Conservation (phyloP, 2,329 filamentous ascomycete species). For the Sarocladiaceae sp. region DNA sequence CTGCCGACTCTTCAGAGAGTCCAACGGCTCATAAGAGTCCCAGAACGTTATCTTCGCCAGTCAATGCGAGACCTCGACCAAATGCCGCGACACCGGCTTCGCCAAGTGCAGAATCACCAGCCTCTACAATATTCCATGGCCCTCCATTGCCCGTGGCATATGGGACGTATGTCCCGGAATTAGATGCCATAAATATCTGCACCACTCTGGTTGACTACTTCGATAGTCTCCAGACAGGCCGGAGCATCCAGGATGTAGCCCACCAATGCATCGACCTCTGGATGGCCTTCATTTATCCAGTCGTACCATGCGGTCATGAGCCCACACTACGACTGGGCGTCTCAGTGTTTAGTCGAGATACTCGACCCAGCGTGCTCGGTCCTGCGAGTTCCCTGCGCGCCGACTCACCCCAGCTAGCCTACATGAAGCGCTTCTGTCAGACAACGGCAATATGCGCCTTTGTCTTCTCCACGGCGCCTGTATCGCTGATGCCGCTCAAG, state of each 20-base stretch:
- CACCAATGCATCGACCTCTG: slow-evolving; percentile 11
- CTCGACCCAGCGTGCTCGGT: not conserved
- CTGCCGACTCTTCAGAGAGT: not conserved
- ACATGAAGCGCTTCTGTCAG: slow-evolving; percentile 8
- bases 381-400: not conserved
- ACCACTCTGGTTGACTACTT: not conserved
- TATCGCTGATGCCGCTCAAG: not conserved
- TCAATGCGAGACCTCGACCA: not conserved
- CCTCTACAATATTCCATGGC: not conserved
- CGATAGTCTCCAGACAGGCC: not conserved
- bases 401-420: not conserved
- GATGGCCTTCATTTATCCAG: slow-evolving; percentile 11
- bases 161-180: not conserved
- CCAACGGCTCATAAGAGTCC: not conserved
- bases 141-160: not conserved
- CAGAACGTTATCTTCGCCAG: not conserved
- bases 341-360: not conserved
- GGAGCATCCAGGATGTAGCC: not conserved
- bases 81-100: not conserved
- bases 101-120: not conserved
- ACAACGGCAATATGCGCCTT: slow-evolving; percentile 11
- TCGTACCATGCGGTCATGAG: slow-evolving; percentile 10
- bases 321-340: slow-evolving; percentile 6
- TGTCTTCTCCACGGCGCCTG: slow-evolving; percentile 2
- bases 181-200: slow-evolving; percentile 3